These are phyloP conservation scores for Clathrospora elynae DNA, from an alignment of 2,329 filamentous ascomycete species.

Conservation along the genomic window DNA sequence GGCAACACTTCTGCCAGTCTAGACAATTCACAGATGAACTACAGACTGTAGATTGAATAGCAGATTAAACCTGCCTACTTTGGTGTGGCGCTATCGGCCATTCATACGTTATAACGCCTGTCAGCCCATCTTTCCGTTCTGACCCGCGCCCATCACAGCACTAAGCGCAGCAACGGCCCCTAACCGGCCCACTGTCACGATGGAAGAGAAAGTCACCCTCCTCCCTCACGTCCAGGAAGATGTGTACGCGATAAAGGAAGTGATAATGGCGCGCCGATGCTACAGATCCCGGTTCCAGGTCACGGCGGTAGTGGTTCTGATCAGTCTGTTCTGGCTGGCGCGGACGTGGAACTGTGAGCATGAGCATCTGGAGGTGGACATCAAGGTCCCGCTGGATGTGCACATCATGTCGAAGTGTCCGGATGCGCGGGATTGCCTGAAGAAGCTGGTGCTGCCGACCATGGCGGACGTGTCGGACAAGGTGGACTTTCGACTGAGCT, in stretches of 20 bases:
- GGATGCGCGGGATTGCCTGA: constrained; percentile 83
- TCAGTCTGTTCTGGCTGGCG: constrained; percentile 43
- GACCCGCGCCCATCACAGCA: constrained; percentile 6
- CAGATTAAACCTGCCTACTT: neutral
- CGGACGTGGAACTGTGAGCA: constrained; percentile 35
- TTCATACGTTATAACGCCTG: constrained; percentile 11
- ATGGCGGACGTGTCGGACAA: constrained; percentile 84
- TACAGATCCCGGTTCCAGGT: constrained; percentile 31
- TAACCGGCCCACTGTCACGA: constrained; percentile 9
- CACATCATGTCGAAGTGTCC: constrained; percentile 97
- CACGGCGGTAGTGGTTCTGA: constrained; percentile 31
- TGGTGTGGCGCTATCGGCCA: constrained; percentile 17
- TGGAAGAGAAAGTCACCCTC: constrained; percentile 42
- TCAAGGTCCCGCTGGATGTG: constrained; percentile 77
- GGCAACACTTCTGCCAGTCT: no score
- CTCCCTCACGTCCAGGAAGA: constrained; percentile 28
- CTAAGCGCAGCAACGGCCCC: constrained; percentile 8
- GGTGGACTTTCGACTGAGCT: constrained; percentile 89
- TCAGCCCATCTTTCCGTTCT: constrained; percentile 17
- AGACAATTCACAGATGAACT: neutral
- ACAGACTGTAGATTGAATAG: constrained; percentile 4
- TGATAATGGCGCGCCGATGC: constrained; percentile 16
- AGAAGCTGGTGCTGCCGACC: constrained; percentile 77
- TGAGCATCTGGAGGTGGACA: constrained; percentile 28
- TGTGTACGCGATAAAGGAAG: constrained; percentile 13